phyloP scores from a whole-genome alignment of 805 yeast species.

The Diddensiella transvaalensis region DNA sequence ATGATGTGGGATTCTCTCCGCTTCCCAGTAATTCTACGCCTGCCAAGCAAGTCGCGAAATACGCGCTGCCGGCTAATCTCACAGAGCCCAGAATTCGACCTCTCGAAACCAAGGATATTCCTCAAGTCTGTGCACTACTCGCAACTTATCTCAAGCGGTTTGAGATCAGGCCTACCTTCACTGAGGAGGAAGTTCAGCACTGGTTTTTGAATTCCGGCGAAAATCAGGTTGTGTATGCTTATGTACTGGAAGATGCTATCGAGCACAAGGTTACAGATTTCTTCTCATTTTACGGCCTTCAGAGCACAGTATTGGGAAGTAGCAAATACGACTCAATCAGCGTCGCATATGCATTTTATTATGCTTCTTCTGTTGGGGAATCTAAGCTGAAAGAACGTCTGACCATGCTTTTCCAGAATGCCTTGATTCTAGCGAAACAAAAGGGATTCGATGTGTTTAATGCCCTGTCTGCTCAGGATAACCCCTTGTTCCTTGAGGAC shows the following conservation, averaged over 20 bases:
- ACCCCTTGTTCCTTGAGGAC: constrained; percentile 73
- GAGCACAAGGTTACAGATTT: constrained; percentile 64
- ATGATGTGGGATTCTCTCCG: constrained; percentile 86
- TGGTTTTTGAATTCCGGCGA: constrained; percentile 56
- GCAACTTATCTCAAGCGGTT: constrained; percentile 61
- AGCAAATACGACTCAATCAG: constrained; percentile 62
- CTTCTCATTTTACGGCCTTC: constrained; percentile 82
- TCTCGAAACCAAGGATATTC: constrained; percentile 59
- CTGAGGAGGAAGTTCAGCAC: constrained; percentile 67
- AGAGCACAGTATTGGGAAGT: constrained; percentile 73
- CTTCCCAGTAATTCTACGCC: constrained; percentile 69
- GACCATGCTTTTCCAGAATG: constrained; percentile 60
- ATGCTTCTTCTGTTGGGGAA: constrained; percentile 59
- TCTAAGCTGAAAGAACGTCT: constrained; percentile 55
- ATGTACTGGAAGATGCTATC: constrained; percentile 58
- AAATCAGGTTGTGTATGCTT: constrained; percentile 62
- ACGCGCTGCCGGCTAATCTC: constrained; percentile 52
- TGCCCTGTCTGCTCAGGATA: constrained; percentile 88
- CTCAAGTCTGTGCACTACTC: constrained; percentile 58
- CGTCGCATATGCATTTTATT: constrained; percentile 85
- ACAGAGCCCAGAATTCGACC: constrained; percentile 53
- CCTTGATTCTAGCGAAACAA: constrained; percentile 67
- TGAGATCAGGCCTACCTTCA: constrained; percentile 68
- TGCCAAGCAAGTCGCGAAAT: constrained; percentile 60
- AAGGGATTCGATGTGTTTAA: constrained; percentile 84